phyloP scores from a whole-genome alignment of 148 eudicot genomes.

The Euryodendron excelsum region DNA sequence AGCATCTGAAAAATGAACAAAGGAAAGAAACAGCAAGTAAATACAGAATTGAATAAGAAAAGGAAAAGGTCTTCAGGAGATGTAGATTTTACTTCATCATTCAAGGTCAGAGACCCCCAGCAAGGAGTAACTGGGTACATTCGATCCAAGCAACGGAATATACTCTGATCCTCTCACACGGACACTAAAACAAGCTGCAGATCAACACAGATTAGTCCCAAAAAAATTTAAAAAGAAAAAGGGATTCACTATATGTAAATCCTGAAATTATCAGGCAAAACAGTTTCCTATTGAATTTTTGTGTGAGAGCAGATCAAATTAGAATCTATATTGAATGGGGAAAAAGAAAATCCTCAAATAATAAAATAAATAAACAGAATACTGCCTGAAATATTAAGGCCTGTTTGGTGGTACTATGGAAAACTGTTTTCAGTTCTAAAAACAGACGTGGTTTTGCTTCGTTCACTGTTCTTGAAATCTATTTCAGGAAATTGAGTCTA shows the following conservation, averaged over 20 bases:
- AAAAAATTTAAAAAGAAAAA: neutral
- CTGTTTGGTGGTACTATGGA: too few relatives aligned
- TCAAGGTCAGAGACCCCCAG: conserved; percentile 63
- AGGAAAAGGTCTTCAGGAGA: neutral
- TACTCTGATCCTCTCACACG: conserved; percentile 97
- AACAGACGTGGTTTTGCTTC: neutral
- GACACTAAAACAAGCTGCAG: conserved; percentile 88
- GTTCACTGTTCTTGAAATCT: neutral
- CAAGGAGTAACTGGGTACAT: conserved; percentile 52
- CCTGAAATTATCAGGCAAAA: neutral
- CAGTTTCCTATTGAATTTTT: neutral
- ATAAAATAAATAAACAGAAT: too few relatives aligned
- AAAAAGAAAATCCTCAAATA: neutral
- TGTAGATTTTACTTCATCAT: conserved; percentile 25
- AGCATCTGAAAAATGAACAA: neutral
- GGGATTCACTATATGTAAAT: neutral
- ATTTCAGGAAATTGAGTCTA: neutral
- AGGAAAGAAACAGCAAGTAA: neutral
- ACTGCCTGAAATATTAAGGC: too few relatives aligned
- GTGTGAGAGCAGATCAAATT: neutral
- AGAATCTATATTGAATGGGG: neutral
- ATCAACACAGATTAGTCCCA: neutral
- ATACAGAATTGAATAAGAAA: neutral
- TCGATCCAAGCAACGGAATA: conserved; percentile 73
- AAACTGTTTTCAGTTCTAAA: neutral